Base-by-base conservation (phyloP, 108 stramenopile genomes). In the Skeletonema menzelii region DNA sequence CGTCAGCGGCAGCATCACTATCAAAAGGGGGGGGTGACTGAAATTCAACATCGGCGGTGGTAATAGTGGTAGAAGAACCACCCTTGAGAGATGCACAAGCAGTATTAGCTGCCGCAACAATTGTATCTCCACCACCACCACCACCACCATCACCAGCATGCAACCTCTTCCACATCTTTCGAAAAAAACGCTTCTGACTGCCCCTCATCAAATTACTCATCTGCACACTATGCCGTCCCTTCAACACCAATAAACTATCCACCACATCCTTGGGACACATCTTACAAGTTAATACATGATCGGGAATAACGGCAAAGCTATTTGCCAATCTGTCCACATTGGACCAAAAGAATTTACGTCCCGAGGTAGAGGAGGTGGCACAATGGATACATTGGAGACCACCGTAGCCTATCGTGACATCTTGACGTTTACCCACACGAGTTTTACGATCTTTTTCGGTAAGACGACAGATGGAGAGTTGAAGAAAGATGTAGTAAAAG, bases 281-380 rank as follows among this genome's bases (percentile, higher is more conserved):
- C 30, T 86, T 82, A 67, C 94, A 95, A 69, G 90, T 91, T 15
- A 95, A 67, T 20, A 95, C 78, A 64, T 95, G 94, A 14, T 81
- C 82, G 20, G 94, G 91, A 64, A 95, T 95, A 63, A 91, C 94
- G 2, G 94, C 91, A 75, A 95, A 95, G 65, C 91, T 92, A 67
- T 95, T 95, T 0, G 94, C 87, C 37, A 95, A 64, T 28, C 89
- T 76, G 66, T 95, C 91, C 1, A 95, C 94, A 31, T 87, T 88
- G 70, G 91, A 89, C 94, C 94, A 95, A 64, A 88, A 95, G 77
- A 95, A 95, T 67, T 95, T 95, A 10, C 93, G 85, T 15, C 90
- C 73, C 14, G 80, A 86, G n/a, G n/a, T n/a, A 0, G 79, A 76
- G 10, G 80, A 19, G 12, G 85, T 73, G 26, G 64, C 59, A 66